Evolutionary conservation across 1,284 basidiomycete genomes (phyloP), one percentile per base, ranked within the genome.

Genomic region (Fistulina hepatica): DNA sequence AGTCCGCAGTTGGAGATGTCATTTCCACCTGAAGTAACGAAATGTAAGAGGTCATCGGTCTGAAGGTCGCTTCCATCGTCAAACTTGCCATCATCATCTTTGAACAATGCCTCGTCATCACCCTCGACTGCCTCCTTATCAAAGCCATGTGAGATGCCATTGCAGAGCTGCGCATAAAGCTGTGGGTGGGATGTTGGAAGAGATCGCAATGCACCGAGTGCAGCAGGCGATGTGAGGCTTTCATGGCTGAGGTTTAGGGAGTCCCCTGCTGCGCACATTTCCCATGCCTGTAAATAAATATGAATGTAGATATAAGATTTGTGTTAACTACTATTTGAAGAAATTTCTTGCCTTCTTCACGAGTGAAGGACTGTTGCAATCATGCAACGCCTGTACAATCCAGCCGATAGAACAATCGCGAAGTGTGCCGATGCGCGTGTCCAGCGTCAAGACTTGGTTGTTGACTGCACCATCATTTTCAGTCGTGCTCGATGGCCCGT

Each of bases 341-440:
- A n/a, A n/a, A n/a, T n/a, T n/a, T n/a, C n/a, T n/a, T n/a, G n/a
- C n/a, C n/a, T n/a, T n/a, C n/a, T n/a, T n/a, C n/a, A n/a, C n/a
- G n/a, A n/a, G n/a, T n/a, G n/a, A n/a, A n/a, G n/a, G n/a, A n/a
- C n/a, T n/a, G n/a, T n/a, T n/a, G n/a, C n/a, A n/a, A n/a, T 36
- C 42, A 11, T 43, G 42, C 5, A 21, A 41, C 3, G 42, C 36
- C 2, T 34, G 25, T 1, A 46, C 27, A 2, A 46, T 41, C 44
- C 42, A 46, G 4, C 44, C 35, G 21, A 46, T 23, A 6, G 34
- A 41, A 4, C 39, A 37, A 32, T 46, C 34, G 2, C 42, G 25
- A 3, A 46, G 22, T 1, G 33, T 41, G 2, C 11, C 7, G 0
- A 27, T 9, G 2, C 15, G 33, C 2, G 39, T 41, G 21, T 44